Conservation (phyloP, 805 yeast species). For the Starmerella geochares region DNA sequence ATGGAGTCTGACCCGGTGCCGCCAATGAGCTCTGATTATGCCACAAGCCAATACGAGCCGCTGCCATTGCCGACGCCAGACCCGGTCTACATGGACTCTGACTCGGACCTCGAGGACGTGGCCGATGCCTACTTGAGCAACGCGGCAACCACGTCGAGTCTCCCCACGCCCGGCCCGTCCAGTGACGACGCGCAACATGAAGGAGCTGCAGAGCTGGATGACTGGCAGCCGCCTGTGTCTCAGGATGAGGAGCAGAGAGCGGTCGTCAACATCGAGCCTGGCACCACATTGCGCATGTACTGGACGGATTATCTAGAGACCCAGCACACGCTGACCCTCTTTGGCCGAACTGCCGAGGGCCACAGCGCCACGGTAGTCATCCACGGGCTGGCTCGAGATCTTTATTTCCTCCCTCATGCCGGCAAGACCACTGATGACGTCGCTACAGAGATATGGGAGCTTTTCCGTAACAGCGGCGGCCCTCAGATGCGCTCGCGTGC, state of each 20-base stretch:
- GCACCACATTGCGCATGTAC: slow-evolving; percentile 47
- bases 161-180: slow-evolving; percentile 28
- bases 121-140: neutral
- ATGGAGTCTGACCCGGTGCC: neutral
- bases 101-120: slow-evolving; percentile 7
- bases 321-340: slow-evolving; percentile 55
- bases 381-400: slow-evolving; percentile 55
- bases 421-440: slow-evolving; percentile 42
- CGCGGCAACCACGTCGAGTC: neutral
- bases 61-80: slow-evolving; percentile 3
- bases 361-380: slow-evolving; percentile 63
- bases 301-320: slow-evolving; percentile 87
- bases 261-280: neutral
- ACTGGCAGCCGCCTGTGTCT: neutral
- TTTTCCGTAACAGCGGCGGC: slow-evolving; percentile 50
- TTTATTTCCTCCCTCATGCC: slow-evolving; percentile 67
- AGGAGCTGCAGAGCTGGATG: slow-evolving; percentile 29
- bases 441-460: slow-evolving; percentile 62
- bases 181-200: slow-evolving; percentile 65
- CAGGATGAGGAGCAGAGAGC: slow-evolving; percentile 7
- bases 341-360: slow-evolving; percentile 63
- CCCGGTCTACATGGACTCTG: slow-evolving; percentile 4
- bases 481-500: slow-evolving; percentile 59
- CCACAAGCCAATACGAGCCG: neutral
- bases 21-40: neutral